A percentile compares a stretch with the other conserved stretches of the same genome.
phyloP scores from a whole-genome alignment of 1,139 yeast species.

The Sugiyamaella paludigena region DNA sequence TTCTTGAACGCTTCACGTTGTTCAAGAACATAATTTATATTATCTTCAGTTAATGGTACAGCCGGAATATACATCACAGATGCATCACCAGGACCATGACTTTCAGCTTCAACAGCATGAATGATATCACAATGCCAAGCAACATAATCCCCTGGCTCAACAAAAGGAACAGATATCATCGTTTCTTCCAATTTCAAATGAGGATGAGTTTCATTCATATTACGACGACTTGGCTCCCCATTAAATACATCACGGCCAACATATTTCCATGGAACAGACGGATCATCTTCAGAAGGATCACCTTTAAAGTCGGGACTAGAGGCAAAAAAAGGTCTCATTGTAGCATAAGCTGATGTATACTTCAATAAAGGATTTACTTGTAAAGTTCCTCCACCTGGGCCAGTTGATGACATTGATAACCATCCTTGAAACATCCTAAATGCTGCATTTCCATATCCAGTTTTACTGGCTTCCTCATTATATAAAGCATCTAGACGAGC shows the following conservation, averaged over 20 bases:
- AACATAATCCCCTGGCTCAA: slow-evolving; percentile 43
- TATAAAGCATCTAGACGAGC: slow-evolving; percentile 39
- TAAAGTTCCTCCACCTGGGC: slow-evolving; percentile 48
- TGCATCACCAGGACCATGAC: slow-evolving; percentile 42
- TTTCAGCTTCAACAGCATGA: slow-evolving; percentile 48
- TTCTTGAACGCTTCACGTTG: slow-evolving; percentile 14
- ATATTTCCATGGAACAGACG: slow-evolving; percentile 23
- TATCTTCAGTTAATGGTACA: slow-evolving; percentile 33
- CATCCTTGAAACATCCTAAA: slow-evolving; percentile 52
- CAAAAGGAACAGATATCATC: slow-evolving; percentile 30
- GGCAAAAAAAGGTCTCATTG: slow-evolving; percentile 48
- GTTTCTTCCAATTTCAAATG: slow-evolving; percentile 29
- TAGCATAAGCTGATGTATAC: slow-evolving; percentile 43
- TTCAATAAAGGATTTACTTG: slow-evolving; percentile 41
- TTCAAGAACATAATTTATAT: slow-evolving; percentile 12
- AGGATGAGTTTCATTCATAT: slow-evolving; percentile 26
- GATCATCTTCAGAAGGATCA: slow-evolving; percentile 20
- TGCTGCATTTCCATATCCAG: slow-evolving; percentile 22
- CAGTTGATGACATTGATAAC: slow-evolving; percentile 43
- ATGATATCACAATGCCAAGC: slow-evolving; percentile 51
- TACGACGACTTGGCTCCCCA: slow-evolving; percentile 17
- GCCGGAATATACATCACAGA: slow-evolving; percentile 44
- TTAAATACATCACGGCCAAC: slow-evolving; percentile 18
- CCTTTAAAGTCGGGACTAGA: slow-evolving; percentile 23
- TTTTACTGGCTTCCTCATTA: slow-evolving; percentile 15